Conservation (phyloP, 2,329 filamentous ascomycete species). For the Orbilia blumenaviensis region DNA sequence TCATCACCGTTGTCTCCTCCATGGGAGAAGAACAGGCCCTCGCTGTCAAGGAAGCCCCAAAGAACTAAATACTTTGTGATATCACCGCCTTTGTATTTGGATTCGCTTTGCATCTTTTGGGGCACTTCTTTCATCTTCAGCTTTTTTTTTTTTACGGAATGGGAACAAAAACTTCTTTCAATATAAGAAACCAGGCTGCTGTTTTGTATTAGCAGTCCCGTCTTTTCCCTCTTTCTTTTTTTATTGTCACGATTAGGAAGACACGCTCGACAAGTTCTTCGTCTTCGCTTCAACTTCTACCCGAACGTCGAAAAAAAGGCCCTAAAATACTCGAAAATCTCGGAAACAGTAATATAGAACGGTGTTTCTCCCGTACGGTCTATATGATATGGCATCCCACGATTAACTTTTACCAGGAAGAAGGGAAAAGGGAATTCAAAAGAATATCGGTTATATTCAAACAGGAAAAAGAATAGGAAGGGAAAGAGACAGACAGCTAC, state of each 20-base stretch:
- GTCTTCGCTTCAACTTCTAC: background rate
- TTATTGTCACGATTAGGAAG: constrained; percentile 25
- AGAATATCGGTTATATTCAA: background rate
- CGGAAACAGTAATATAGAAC: background rate
- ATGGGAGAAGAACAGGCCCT: constrained; percentile 96
- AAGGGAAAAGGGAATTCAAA: background rate
- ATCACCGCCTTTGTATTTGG: constrained; percentile 63
- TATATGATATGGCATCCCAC: constrained; percentile 9
- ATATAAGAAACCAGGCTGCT: constrained; percentile 57
- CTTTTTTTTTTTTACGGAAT: constrained; percentile 60
- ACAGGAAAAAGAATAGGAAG: background rate
- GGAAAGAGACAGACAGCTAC: background rate
- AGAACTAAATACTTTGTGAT: constrained; percentile 59
- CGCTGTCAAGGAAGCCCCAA: constrained; percentile 91
- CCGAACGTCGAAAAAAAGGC: background rate
- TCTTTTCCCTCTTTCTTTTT: constrained; percentile 55
- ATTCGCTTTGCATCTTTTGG: constrained; percentile 60
- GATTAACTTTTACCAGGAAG: background rate
- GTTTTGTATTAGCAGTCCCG: constrained; percentile 61
- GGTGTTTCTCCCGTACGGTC: background rate
- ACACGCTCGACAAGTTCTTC: constrained; percentile 31
- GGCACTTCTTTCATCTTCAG: constrained; percentile 60
- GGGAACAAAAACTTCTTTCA: constrained; percentile 60
- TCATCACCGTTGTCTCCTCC: constrained; percentile 89
- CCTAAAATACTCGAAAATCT: background rate